A percentile compares a stretch with the other conserved stretches of the same genome.
These are phyloP conservation scores for Metarhizium anisopliae DNA, from an alignment of 2,329 filamentous ascomycete species.

Conservation along the genomic window DNA sequence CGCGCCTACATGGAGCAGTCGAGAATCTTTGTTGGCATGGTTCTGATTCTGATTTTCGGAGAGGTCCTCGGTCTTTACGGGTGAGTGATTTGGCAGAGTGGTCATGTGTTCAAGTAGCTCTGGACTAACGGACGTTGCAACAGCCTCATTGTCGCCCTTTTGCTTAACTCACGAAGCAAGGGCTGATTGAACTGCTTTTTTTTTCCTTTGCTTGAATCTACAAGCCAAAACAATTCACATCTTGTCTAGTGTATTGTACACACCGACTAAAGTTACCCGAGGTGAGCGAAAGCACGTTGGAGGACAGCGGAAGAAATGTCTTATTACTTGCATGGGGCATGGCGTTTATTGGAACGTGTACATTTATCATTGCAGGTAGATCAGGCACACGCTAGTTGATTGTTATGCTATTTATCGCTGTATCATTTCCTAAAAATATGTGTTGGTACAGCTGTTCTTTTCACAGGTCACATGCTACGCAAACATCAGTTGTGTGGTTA, in stretches of 20 bases:
- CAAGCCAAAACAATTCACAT: not conserved
- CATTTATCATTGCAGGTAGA: constrained; percentile 14
- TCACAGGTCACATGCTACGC: not conserved
- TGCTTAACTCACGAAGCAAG: constrained; percentile 81
- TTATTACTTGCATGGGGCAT: constrained; percentile 25
- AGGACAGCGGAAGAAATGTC: not conserved
- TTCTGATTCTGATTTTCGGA: constrained; percentile 95
- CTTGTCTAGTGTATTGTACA: not conserved
- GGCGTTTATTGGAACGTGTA: constrained; percentile 29
- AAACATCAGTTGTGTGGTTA: constrained; percentile 6
- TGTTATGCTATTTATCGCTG: not conserved
- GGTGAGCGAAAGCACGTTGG: not conserved
- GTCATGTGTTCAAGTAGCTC: not conserved
- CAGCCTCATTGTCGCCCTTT: constrained; percentile 85
- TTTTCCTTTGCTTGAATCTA: not conserved
- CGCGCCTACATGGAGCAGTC: constrained; percentile 95
- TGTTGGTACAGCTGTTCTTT: not conserved
- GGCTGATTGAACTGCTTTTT: constrained; percentile 29
- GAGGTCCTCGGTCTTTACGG: constrained; percentile 96
- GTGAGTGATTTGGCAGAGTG: constrained; percentile 41
- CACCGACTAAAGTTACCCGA: constrained; percentile 10
- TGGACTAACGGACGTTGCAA: constrained; percentile 1
- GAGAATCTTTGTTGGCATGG: constrained; percentile 96
- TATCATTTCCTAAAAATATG: not conserved
- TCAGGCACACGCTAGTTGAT: constrained; percentile 8